These are phyloP conservation scores for Diphasiastrum complanatum DNA, from an alignment of 83 land plant species.

Conservation along the genomic window DNA sequence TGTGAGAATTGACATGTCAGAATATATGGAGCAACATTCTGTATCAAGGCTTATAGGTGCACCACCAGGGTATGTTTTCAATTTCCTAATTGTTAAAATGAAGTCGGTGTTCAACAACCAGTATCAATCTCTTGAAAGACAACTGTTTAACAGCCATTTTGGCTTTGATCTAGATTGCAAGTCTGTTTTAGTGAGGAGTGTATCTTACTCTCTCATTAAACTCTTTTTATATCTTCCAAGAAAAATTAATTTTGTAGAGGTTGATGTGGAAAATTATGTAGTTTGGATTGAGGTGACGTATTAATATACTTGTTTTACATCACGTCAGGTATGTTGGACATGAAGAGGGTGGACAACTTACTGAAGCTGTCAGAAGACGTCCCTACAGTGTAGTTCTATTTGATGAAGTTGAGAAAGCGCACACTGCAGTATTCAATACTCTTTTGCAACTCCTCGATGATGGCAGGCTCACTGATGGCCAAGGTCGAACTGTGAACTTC, in stretches of 20 bases:
- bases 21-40: constrained; percentile 80
- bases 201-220: neutral
- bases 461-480: constrained; percentile 38
- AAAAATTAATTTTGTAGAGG: too few species aligned
- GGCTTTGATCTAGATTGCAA: neutral
- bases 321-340: constrained; percentile 29
- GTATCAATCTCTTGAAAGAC: too few species aligned
- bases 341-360: constrained; percentile 35
- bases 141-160: too few species aligned
- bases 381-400: constrained; percentile 34
- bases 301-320: neutral
- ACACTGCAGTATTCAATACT: constrained; percentile 31
- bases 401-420: constrained; percentile 37
- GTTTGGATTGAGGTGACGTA: too few species aligned
- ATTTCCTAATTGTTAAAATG: neutral
- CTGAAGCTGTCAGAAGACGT: constrained; percentile 33
- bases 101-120: too few species aligned
- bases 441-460: constrained; percentile 33
- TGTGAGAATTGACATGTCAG: constrained; percentile 71
- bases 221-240: too few species aligned
- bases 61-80: constrained; percentile 62
- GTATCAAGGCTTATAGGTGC: constrained; percentile 75
- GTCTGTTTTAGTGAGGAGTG: neutral
- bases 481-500: constrained; percentile 39
- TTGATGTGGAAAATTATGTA: too few species aligned